Base-by-base conservation (phyloP, 208 protist species). In the Leptomonas pyrrhocoris region DNA sequence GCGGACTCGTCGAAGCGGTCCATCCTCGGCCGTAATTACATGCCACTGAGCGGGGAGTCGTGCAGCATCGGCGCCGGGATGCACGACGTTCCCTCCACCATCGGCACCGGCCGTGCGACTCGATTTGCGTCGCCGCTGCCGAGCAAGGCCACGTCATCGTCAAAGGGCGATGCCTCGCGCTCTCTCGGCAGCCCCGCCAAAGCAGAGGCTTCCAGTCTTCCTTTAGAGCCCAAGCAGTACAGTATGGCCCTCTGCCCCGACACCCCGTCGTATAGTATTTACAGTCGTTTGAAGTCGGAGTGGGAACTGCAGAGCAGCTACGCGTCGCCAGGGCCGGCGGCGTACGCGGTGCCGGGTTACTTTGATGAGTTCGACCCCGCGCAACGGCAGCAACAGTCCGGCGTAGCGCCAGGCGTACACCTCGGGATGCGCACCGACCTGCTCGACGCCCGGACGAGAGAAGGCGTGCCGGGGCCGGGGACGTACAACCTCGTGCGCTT, bases 241-340 rank as follows among this genome's bases (percentile, higher is more conserved):
- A 91, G 81, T 72, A 84, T 91, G 77, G 84, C 87, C 6, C 72
- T 87, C 34, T 61, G 23, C 42, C 83, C 89, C 23, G 80, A 88
- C 66, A 83, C 84, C 27, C 89, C 89, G 45, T 64, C 81, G 18
- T 94, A 85, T 74, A 89, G 84, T 45, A 76, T 94, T 18, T 84
- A 87, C 59, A 71, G 77, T 42, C 85, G 82, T 31, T 55, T 86
- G 16, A 73, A 79, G 34, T 70, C 74, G 28, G 71, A 81, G 60
- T 79, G 73, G 73, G 83, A 77, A 49, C 53, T 58, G 48, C 54
- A 70, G 54, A 66, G 63, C 42, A 46, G 55, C 25, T 49, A 64
- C 25, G 71, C 71, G 19, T 77, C 36, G 38, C 68, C 72, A 25
- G 68, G 66, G n/a, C 60, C 45, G 64, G 83, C 48, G 75, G 85